These are phyloP conservation scores for Corylus americana DNA, from an alignment of 306 rosid species.

Conservation along the genomic window DNA sequence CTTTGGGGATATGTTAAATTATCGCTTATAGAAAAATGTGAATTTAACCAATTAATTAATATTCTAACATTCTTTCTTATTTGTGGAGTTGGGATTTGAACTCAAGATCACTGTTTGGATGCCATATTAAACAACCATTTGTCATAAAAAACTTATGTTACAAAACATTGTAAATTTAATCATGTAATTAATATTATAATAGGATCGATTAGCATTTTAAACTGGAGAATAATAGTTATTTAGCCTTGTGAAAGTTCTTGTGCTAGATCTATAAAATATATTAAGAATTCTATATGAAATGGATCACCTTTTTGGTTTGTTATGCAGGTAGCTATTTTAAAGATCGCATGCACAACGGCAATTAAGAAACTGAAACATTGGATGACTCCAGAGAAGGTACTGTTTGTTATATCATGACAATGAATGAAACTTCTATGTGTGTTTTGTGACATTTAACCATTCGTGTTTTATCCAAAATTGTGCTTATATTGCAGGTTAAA, in stretches of 20 bases:
- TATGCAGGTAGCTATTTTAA: slow-evolving; percentile 71
- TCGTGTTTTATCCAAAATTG: background rate
- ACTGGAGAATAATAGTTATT: background rate
- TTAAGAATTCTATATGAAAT: background rate
- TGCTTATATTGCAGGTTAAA: slow-evolving; percentile 57
- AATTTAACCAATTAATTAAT: too few relatives aligned
- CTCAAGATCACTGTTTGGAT: too few relatives aligned
- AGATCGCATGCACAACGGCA: slow-evolving; percentile 54
- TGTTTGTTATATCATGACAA: slow-evolving; percentile 17
- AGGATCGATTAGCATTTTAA: background rate
- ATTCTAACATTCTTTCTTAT: too few relatives aligned
- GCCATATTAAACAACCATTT: too few relatives aligned
- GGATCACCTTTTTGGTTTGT: slow-evolving; percentile 20
- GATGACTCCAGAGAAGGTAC: slow-evolving; percentile 88
- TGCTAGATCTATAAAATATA: background rate
- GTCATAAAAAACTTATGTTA: too few relatives aligned
- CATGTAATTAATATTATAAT: too few relatives aligned
- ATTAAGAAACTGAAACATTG: slow-evolving; percentile 65
- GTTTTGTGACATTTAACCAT: background rate
- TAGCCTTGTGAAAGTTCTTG: background rate
- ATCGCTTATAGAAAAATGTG: too few relatives aligned
- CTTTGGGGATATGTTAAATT: background rate
- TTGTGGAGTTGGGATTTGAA: too few relatives aligned
- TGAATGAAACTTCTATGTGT: background rate
- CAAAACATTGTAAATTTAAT: too few relatives aligned